Evolutionary conservation across 768 basidiomycete species (phyloP).

Genomic region (Rhodosporidiobolus odoratus): DNA sequence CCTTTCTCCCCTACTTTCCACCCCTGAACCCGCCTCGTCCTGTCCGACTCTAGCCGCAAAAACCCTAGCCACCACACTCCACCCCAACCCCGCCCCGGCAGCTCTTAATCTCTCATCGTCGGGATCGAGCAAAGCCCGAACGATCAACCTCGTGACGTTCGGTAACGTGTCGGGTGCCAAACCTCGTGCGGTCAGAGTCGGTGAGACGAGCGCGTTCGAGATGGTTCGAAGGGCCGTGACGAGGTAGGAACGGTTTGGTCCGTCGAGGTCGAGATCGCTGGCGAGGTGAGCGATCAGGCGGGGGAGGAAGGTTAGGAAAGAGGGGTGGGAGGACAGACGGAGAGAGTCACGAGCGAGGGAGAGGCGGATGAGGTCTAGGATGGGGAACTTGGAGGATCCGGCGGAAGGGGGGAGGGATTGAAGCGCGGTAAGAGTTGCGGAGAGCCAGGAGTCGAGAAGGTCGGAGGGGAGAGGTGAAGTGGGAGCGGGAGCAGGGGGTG

Average conservation of each 20-base stretch:
- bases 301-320: slow-evolving; percentile 4
- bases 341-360: slow-evolving; percentile 55
- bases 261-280: slow-evolving; percentile 2
- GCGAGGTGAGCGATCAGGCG: slow-evolving; percentile 1
- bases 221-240: slow-evolving; percentile 45
- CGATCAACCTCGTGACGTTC: slow-evolving; percentile 10
- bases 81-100: slow-evolving; percentile 23
- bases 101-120: slow-evolving; percentile 18
- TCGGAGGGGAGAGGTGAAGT: not conserved
- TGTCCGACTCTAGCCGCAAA: slow-evolving; percentile 26
- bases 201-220: slow-evolving; percentile 44
- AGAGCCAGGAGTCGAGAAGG: slow-evolving; percentile 44
- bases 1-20: slow-evolving; percentile 59
- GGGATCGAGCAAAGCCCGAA: slow-evolving; percentile 25
- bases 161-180: slow-evolving; percentile 15
- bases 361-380: slow-evolving; percentile 76
- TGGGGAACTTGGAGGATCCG: slow-evolving; percentile 61
- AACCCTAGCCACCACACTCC: slow-evolving; percentile 28
- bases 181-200: slow-evolving; percentile 39
- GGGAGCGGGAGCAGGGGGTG: not conserved
- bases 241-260: slow-evolving; percentile 42
- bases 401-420: slow-evolving; percentile 48
- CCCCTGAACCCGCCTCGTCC: slow-evolving; percentile 58
- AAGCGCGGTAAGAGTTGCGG: slow-evolving; percentile 38
- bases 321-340: slow-evolving; percentile 1